These are phyloP conservation scores for Aspergillus avenaceus DNA, from an alignment of 495 filamentous ascomycete species.

Conservation along the genomic window DNA sequence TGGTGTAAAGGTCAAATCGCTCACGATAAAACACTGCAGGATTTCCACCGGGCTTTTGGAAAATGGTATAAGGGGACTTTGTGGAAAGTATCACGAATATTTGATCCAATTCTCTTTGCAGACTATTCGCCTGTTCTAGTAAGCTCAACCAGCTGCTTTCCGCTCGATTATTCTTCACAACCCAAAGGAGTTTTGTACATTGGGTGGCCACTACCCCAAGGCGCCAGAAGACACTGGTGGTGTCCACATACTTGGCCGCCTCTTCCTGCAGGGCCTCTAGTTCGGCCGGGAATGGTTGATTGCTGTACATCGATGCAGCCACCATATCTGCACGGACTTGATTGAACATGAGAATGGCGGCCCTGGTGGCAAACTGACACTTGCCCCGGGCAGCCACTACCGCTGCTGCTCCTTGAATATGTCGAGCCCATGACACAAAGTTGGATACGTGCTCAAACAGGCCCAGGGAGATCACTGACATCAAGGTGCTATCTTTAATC, in stretches of 20 bases:
- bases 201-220: constrained; percentile 19
- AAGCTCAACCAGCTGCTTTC: constrained; percentile 9
- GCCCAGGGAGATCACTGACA: constrained; percentile 56
- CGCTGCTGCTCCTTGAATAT: constrained; percentile 51
- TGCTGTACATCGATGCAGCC: constrained; percentile 16
- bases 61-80: constrained; percentile 22
- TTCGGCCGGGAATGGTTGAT: constrained; percentile 18
- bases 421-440: constrained; percentile 43
- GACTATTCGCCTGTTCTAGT: constrained; percentile 15
- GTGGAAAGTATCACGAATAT: constrained; percentile 12
- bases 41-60: neutral
- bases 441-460: constrained; percentile 53
- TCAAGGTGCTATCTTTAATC: constrained; percentile 55
- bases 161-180: constrained; percentile 4
- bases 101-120: constrained; percentile 16
- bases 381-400: constrained; percentile 46
- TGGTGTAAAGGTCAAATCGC: constrained; percentile 16
- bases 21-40: constrained; percentile 18
- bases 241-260: constrained; percentile 15
- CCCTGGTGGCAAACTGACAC: constrained; percentile 43
- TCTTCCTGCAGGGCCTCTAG: constrained; percentile 25
- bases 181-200: constrained; percentile 14
- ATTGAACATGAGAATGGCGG: constrained; percentile 48
- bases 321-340: constrained; percentile 43
- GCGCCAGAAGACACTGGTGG: constrained; percentile 17